Conservation (phyloP, 2,329 filamentous ascomycete genomes). For the Aspergillus intermedius region DNA sequence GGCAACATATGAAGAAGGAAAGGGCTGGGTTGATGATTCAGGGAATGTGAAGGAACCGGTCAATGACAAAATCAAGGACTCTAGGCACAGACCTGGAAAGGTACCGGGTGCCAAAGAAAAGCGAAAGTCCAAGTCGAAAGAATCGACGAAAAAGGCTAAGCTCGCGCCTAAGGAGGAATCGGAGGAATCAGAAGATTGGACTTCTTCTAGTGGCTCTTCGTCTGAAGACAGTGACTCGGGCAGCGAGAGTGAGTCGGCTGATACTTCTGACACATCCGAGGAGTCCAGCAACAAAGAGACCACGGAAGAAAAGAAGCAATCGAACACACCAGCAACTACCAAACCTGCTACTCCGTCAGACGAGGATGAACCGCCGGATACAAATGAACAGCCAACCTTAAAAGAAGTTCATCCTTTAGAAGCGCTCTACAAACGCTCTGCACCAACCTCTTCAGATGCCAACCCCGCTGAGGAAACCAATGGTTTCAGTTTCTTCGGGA, state of each 20-base stretch:
- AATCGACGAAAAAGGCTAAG: conserved; percentile 11
- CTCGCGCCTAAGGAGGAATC: conserved; percentile 10
- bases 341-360: conserved; percentile 9
- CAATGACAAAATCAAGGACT: conserved; percentile 23
- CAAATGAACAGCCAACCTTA: conserved; percentile 27
- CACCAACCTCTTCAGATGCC: conserved; percentile 34
- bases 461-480: conserved; percentile 38
- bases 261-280: conserved; percentile 21
- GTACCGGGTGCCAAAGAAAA: conserved; percentile 27
- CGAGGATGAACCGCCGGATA: conserved; percentile 7
- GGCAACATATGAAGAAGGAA: conserved; percentile 68
- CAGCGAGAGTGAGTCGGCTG: conserved; percentile 17
- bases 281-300: conserved; percentile 19
- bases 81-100: conserved; percentile 24
- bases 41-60: conserved; percentile 59
- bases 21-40: conserved; percentile 78
- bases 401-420: conserved; percentile 76
- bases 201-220: conserved; percentile 31
- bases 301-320: conserved; percentile 9
- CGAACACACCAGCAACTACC: conserved; percentile 6
- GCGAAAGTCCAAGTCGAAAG: conserved; percentile 8
- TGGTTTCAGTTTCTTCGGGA: conserved; percentile 74
- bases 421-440: conserved; percentile 76
- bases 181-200: conserved; percentile 27
- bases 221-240: conserved; percentile 24